Percentiles rank a stretch among this genome's conserved stretches.
phyloP scores from a whole-genome alignment of 805 yeast genomes.

The Metschnikowia peoriensis region DNA sequence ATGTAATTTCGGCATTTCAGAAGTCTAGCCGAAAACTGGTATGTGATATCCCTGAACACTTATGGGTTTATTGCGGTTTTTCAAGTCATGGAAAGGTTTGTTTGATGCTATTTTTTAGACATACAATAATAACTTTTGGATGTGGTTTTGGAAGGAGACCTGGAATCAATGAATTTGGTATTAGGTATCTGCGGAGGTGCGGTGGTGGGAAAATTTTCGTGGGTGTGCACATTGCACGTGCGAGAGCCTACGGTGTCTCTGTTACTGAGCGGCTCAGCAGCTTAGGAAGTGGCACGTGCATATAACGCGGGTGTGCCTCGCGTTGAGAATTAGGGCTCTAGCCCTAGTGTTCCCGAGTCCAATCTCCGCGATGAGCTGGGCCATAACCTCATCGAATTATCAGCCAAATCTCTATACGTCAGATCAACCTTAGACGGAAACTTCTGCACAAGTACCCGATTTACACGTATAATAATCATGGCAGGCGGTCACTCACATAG shows the following conservation, averaged over 20 bases:
- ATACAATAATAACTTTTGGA: constrained; percentile 14
- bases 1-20: not conserved
- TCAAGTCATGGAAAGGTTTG: not conserved
- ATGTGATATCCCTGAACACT: not conserved
- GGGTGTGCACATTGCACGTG: constrained; percentile 10
- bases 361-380: constrained; percentile 8
- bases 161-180: not conserved
- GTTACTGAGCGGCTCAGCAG: not conserved
- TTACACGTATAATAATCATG: constrained; percentile 31
- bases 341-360: constrained; percentile 7
- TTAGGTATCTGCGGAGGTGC: constrained; percentile 7
- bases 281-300: not conserved
- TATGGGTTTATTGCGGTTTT: not conserved
- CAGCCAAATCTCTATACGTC: not conserved
- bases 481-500: constrained; percentile 80
- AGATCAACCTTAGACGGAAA: not conserved
- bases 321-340: constrained; percentile 7
- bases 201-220: constrained; percentile 16
- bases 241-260: not conserved
- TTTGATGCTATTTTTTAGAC: constrained; percentile 1
- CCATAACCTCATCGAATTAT: not conserved
- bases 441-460: no score
- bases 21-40: not conserved
- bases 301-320: not conserved
- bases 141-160: constrained; percentile 7